Conservation (phyloP, 164 flowering plant genomes). For the Vitis labrusca region DNA sequence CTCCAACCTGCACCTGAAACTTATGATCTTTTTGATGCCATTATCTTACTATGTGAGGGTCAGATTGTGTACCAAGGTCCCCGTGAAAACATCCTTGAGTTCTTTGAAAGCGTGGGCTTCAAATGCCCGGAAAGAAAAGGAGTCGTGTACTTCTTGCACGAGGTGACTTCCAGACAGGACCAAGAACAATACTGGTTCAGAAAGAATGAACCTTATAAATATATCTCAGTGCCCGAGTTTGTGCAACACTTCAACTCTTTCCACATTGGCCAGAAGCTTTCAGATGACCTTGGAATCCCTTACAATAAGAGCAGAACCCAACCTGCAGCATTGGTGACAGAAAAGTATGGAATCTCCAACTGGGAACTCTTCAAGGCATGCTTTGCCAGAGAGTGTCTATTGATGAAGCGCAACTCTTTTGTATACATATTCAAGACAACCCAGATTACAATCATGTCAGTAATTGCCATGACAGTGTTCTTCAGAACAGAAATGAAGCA, state of each 20-base stretch:
- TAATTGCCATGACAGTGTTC: constrained; percentile 40
- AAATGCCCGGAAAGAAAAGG: constrained; percentile 68
- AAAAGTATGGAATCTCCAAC: constrained; percentile 36
- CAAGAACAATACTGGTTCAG: constrained; percentile 53
- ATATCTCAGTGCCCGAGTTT: constrained; percentile 30
- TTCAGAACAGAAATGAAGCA: constrained; percentile 33
- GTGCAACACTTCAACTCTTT: constrained; percentile 27
- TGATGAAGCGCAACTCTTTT: constrained; percentile 54
- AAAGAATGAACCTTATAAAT: constrained; percentile 28
- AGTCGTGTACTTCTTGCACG: constrained; percentile 63
- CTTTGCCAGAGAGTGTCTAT: constrained; percentile 43
- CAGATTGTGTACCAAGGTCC: constrained; percentile 55
- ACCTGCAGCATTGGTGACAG: constrained; percentile 39
- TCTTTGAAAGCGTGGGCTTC: constrained; percentile 57
- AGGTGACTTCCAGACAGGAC: constrained; percentile 56
- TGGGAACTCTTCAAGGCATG: constrained; percentile 46
- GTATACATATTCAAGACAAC: constrained; percentile 42
- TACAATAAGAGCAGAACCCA: constrained; percentile 29
- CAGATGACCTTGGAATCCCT: constrained; percentile 22
- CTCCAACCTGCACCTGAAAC: constrained; percentile 76
- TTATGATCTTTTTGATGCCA: constrained; percentile 63
- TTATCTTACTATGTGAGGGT: constrained; percentile 56
- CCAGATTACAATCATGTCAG: constrained; percentile 38
- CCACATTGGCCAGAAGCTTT: constrained; percentile 32
- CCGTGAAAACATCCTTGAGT: constrained; percentile 43